phyloP scores from a whole-genome alignment of 371 early-diverging fungal genomes.

The Mucor irregularis region DNA sequence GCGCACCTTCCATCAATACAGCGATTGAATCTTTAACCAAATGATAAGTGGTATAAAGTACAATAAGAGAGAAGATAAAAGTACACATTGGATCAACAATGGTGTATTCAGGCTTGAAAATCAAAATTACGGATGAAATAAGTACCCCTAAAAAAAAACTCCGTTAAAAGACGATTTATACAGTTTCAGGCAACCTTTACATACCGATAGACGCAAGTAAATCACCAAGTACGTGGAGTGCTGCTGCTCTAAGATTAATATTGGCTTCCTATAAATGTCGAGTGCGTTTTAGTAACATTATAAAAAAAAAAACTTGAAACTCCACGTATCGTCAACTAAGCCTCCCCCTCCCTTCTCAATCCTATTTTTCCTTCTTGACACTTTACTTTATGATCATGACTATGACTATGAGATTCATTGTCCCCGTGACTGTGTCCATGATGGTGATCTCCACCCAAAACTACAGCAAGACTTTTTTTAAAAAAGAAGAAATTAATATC shows the following conservation, averaged over 20 bases:
- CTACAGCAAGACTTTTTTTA: constrained; percentile 34
- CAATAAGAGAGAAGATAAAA: constrained; percentile 77
- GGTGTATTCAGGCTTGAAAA: constrained; percentile 62
- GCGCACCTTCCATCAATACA: constrained; percentile 75
- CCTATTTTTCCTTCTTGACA: not conserved
- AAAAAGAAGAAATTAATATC: not conserved
- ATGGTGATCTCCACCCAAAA: constrained; percentile 49
- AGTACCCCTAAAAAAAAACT: constrained; percentile 60
- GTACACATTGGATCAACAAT: constrained; percentile 86
- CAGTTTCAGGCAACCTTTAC: not conserved
- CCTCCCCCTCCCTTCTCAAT: constrained; percentile 43
- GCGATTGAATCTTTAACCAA: constrained; percentile 61
- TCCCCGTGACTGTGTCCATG: constrained; percentile 26
- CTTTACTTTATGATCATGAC: constrained; percentile 9
- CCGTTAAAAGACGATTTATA: not conserved
- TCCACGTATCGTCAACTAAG: no score
- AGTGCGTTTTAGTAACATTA: not conserved
- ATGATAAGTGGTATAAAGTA: constrained; percentile 70
- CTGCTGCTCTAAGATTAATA: constrained; percentile 72
- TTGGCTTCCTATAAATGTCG: constrained; percentile 44
- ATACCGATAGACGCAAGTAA: constrained; percentile 74
- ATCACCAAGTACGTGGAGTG: constrained; percentile 86
- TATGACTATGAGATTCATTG: constrained; percentile 6
- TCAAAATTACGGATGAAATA: constrained; percentile 74
- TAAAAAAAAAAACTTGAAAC: not conserved